Evolutionary conservation across 768 basidiomycete genomes (phyloP), one percentile per base, ranked within the genome.

Genomic region (Collybia nuda): DNA sequence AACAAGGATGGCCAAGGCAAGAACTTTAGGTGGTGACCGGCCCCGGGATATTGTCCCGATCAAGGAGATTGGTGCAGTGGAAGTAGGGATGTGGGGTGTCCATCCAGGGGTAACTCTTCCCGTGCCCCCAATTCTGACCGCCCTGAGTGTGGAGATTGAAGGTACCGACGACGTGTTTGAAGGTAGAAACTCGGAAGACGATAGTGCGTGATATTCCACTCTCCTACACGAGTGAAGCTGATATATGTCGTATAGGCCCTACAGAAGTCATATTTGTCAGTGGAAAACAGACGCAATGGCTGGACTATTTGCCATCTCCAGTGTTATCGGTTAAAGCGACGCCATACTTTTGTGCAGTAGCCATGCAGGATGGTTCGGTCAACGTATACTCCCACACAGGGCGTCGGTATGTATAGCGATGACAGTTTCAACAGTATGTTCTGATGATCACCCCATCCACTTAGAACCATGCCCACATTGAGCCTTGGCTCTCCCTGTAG

Each of bases 341-440:
- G 0, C 61, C 65, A 11, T 61, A 59, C 2, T 93, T 90, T 62
- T 86, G 85, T 57, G 94, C 90, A 6, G 89, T 81, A 3, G 89
- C 84, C 0, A 78, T 81, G 70, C 79, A 86, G 54, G 93, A 97
- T 64, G 91, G 90, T 0, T 78, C 77, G 3, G 70, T 98, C n/a
- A 80, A 78, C 54, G 81, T 96, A 8, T 98, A 98, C 68, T 89
- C 93, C 3, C 79, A 79, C 41, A 85, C 85, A 0, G 96, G 96
- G 4, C 71, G 94, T 65, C 81, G 88, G 95, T 93, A 56, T 49
- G 81, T 56, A 17, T n/a, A 21, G 41, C 32, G 11, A 50, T 42
- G 21, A 24, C 50, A 18, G 14, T 14, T n/a, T 44, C n/a, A 5
- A 14, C 22, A 7, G 7, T 22, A 32, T 18, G 3, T 21, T 14